phyloP scores from a whole-genome alignment of 371 early-diverging fungal genomes.

The Dentiscutata heterogama region DNA sequence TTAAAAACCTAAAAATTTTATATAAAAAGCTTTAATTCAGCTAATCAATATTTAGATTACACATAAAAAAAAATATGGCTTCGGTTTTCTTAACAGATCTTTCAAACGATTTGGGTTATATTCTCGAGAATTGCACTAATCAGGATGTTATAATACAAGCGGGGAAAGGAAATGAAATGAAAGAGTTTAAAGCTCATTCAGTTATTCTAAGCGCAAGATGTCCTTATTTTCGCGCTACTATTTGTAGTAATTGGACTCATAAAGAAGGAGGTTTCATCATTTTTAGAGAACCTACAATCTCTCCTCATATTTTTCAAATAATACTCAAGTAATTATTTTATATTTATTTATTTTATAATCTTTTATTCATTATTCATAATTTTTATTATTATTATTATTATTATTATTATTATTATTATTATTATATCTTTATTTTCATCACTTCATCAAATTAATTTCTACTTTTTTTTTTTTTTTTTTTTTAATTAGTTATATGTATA shows the following conservation, averaged over 20 bases:
- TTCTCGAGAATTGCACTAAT: background rate
- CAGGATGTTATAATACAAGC: slow-evolving; percentile 21
- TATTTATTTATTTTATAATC: background rate
- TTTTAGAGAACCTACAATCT: slow-evolving; percentile 38
- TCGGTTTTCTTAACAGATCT: background rate
- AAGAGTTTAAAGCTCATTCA: slow-evolving; percentile 35
- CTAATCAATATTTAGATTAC: too few relatives aligned
- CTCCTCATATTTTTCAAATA: slow-evolving; percentile 20
- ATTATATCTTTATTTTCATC: too few relatives aligned
- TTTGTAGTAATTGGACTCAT: slow-evolving; percentile 29
- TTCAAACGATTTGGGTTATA: background rate
- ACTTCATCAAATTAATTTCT: too few relatives aligned
- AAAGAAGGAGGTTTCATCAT: slow-evolving; percentile 16
- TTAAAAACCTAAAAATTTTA: too few relatives aligned
- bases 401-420: too few relatives aligned
- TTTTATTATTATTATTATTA: too few relatives aligned
- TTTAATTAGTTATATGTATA: slow-evolving; percentile 15
- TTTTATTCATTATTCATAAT: background rate
- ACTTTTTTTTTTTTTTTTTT: background rate
- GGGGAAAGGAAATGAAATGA: slow-evolving; percentile 12
- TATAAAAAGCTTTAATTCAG: too few relatives aligned
- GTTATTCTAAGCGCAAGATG: slow-evolving; percentile 24
- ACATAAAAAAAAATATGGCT: background rate
- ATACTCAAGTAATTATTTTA: slow-evolving; percentile 32
- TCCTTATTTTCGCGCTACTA: slow-evolving; percentile 18